Base-by-base conservation (phyloP, 768 basidiomycete genomes). In the Harrya chromipes region DNA sequence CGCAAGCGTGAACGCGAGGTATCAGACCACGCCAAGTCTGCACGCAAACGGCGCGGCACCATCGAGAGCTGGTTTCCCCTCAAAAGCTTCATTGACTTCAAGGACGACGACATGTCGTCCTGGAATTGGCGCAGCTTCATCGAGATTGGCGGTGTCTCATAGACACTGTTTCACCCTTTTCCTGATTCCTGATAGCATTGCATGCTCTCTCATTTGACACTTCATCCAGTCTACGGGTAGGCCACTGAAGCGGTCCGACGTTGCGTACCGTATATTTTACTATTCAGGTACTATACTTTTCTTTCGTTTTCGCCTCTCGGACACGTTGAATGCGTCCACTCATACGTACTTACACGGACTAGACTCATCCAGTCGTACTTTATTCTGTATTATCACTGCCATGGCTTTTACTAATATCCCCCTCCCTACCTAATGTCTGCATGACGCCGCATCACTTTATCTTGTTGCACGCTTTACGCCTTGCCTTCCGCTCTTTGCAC, bases 111-210 rank as follows among this genome's bases (percentile, higher is more conserved):
- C 24, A 51, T 59, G n/a, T 62, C 70, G 20, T 66, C 70, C 4
- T 78, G 80, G 70, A 73, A 73, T 46, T 85, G 82, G 83, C 70
- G 81, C 55, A 82, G 81, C 65, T 80, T 85, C 61, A 78, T 85
- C 57, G 78, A 85, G 62, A 76, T 85, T 14, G 70, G 74, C 13
- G 70, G 66, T 14, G 58, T 67, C 33, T 13, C 60, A 48, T 65
- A 46, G 40, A 27, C 34, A 11, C 13, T 2, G 4, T 12, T 20
- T 19, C 20, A 37, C 20, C 7, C 6, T 17, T 14, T 3, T 13
- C 29, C 29, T 29, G 12, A 29, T 29, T n/a, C 6, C 14, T 35
- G 3, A 39, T 40, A 17, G 35, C 17, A 37, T 40, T 12, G 23
- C 27, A 39, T 47, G n/a, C 50, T 12, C 12, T 14, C 35, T 24